Evolutionary conservation across 495 filamentous ascomycete species (phyloP).

Genomic region (Hyaloscypha hepaticicola): DNA sequence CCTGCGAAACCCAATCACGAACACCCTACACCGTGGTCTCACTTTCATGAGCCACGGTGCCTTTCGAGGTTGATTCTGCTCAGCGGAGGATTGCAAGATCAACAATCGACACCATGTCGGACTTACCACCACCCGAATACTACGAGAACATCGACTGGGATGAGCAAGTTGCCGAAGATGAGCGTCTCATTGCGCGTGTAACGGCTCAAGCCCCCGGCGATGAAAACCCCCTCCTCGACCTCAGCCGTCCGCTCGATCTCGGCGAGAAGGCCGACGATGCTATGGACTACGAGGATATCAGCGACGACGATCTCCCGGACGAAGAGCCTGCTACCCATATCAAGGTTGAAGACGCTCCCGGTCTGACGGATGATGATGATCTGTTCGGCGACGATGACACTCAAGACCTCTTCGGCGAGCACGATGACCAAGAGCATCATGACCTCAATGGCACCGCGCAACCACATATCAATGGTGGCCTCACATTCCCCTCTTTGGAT

Average conservation of each 20-base stretch:
- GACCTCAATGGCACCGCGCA: constrained; percentile 13
- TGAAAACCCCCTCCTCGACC: constrained; percentile 36
- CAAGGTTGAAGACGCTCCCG: constrained; percentile 51
- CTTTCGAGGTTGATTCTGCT: not conserved
- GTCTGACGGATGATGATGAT: constrained; percentile 40
- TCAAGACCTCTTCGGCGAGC: constrained; percentile 34
- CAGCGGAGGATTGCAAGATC: not conserved
- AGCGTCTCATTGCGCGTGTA: constrained; percentile 17
- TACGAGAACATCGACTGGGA: constrained; percentile 25
- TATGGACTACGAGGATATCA: constrained; percentile 84
- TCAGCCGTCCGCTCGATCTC: constrained; percentile 19
- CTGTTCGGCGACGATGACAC: constrained; percentile 42
- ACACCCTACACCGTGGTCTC: not conserved
- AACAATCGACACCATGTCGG: constrained; percentile 12
- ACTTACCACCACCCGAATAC: not conserved
- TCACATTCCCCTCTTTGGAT: constrained; percentile 17
- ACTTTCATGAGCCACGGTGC: not conserved
- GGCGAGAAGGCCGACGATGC: constrained; percentile 76
- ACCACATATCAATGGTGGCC: constrained; percentile 28
- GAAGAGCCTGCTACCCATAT: constrained; percentile 43
- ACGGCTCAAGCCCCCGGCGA: constrained; percentile 30
- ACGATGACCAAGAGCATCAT: constrained; percentile 25
- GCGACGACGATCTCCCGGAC: constrained; percentile 56
- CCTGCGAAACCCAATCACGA: not conserved
- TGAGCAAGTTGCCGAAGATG: constrained; percentile 23